Conservation (phyloP, 2,329 filamentous ascomycete species). For the Rachicladosporium sp. region DNA sequence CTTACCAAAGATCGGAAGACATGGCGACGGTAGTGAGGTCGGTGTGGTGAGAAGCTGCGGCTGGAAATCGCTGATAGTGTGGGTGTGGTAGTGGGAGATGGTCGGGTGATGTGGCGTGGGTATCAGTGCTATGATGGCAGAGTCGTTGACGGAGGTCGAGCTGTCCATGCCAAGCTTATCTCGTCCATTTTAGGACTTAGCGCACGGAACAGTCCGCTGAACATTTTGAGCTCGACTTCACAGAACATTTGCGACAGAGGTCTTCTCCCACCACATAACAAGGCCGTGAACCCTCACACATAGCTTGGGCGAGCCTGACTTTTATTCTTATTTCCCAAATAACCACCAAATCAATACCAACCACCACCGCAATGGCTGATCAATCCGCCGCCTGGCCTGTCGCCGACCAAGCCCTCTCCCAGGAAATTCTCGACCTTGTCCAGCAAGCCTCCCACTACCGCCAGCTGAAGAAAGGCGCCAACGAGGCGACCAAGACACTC, state of each 20-base stretch:
- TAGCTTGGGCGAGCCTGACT: constrained; percentile 20
- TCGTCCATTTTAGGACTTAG: too few species aligned
- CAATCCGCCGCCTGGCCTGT: constrained; percentile 30
- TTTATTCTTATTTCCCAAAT: constrained; percentile 1
- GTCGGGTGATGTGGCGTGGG: not conserved
- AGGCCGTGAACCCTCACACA: constrained; percentile 23
- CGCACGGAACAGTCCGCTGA: too few species aligned
- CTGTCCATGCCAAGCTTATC: too few species aligned
- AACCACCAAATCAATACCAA: constrained; percentile 4
- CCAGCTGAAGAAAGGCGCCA: constrained; percentile 76
- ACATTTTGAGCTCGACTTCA: too few species aligned
- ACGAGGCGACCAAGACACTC: constrained; percentile 62
- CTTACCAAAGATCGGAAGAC: constrained; percentile 67
- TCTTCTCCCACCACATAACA: constrained; percentile 6
- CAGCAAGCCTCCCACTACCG: constrained; percentile 49
- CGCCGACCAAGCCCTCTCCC: constrained; percentile 36
- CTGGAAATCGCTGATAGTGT: constrained; percentile 11
- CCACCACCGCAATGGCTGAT: constrained; percentile 30
- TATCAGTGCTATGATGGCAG: too few species aligned
- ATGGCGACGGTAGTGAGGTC: constrained; percentile 40
- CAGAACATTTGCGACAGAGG: too few species aligned
- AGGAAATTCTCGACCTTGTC: constrained; percentile 40
- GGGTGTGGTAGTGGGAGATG: constrained; percentile 8
- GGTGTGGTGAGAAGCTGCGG: too few species aligned
- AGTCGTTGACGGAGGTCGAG: too few species aligned